phyloP scores from a whole-genome alignment of 768 basidiomycete species.

The Xanthoconium purpureum region DNA sequence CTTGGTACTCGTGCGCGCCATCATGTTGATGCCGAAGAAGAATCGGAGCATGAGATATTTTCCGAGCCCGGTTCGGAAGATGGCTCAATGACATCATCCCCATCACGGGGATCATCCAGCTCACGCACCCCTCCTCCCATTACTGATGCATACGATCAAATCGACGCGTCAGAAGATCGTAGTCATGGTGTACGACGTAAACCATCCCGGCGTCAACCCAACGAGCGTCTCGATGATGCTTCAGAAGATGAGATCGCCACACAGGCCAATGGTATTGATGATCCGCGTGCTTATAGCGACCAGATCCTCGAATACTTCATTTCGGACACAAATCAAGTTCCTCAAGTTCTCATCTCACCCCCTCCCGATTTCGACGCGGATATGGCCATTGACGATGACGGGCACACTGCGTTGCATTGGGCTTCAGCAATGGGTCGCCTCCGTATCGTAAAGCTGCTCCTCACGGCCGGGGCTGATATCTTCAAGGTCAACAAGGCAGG shows the following conservation, averaged over 20 bases:
- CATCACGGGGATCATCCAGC: conserved; percentile 79
- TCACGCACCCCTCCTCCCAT: conserved; percentile 95
- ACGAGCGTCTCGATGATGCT: conserved; percentile 44
- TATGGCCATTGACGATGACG: conserved; percentile 96
- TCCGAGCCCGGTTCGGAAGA: conserved; percentile 81
- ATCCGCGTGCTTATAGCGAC: conserved; percentile 81
- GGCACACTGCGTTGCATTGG: conserved; percentile 97
- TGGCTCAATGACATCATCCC: conserved; percentile 86
- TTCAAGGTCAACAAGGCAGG: conserved; percentile 96
- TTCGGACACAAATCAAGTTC: conserved; percentile 91
- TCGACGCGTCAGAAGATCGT: conserved; percentile 20
- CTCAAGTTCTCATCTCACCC: conserved; percentile 80
- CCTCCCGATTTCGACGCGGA: conserved; percentile 93
- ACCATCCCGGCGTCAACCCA: conserved; percentile 45
- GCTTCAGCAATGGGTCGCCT: conserved; percentile 98
- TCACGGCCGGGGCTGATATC: conserved; percentile 93
- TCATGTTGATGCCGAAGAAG: conserved; percentile 48
- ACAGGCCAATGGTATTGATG: conserved; percentile 45
- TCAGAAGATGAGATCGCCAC: conserved; percentile 41
- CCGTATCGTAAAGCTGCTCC: conserved; percentile 88
- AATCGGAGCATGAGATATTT: conserved; percentile 59
- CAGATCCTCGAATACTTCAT: conserved; percentile 98
- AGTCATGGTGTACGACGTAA: conserved; percentile 44
- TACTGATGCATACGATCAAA: conserved; percentile 39
- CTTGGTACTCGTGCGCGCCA: conserved; percentile 60